Evolutionary conservation across 805 yeast genomes (phyloP), one percentile per base, ranked within the genome.

Genomic region (Novakomyces olei): DNA sequence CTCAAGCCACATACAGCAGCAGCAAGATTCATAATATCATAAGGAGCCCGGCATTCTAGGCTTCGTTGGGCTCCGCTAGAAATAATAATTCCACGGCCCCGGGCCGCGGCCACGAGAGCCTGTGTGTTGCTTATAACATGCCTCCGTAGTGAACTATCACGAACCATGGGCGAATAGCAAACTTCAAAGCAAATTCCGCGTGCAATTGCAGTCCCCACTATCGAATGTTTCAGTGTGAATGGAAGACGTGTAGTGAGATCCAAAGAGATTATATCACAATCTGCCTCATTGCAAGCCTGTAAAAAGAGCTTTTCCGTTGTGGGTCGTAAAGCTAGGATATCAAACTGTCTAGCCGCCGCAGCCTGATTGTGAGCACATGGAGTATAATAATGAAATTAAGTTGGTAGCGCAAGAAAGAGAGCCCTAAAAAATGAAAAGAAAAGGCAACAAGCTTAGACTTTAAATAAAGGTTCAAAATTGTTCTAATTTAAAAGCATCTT

Each of bases 141-240:
- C 26, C 72, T 61, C 39, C 85, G 60, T 14, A 60, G 48, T 34
- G 27, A 39, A 16, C 32, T 9, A 24, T 44, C 46, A 12, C 32
- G 32, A 5, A 29, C 15, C 27, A 71, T 58, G 20, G 67, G 57
- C 5, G 65, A 49, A 51, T 85, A 85, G 29, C 68, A 62, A 5
- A 88, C 62, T 48, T 88, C 98, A 40, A 88, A 65, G 41, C 69
- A 69, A 17, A 80, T 65, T 2, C 96, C 96, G 32, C 80, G 65
- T 14, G 72, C 73, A 3, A 78, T 60, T 1, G 92, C 94, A 27
- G 80, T 69, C 27, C 93, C 76, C 5, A 80, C 61, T 1, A 79
- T 69, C 44, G 81, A 80, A 54, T 81, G 93, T 43, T 75, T 75
- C 41, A 88, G 55, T 47, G 70, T 78, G 39, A 68, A 72, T 0